phyloP scores from a whole-genome alignment of 257 asterid species.

The Haberlea rhodopensis region DNA sequence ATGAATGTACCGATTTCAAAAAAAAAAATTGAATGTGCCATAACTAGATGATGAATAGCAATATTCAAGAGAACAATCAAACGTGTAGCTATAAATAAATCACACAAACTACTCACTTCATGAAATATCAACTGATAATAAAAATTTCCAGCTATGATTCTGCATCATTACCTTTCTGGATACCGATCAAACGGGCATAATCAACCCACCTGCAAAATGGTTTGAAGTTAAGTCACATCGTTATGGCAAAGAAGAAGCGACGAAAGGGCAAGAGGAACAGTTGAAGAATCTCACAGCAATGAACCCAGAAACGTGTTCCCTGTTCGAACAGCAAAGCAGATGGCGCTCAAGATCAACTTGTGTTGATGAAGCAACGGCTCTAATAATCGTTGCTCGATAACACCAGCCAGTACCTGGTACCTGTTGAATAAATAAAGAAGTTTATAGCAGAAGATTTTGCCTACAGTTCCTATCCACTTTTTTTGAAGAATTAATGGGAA shows the following conservation, averaged over 20 bases:
- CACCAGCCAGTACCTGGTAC: conserved; percentile 90
- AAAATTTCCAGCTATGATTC: conserved; percentile 29
- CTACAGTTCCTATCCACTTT: background rate
- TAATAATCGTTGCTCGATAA: conserved; percentile 71
- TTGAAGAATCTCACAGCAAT: conserved; percentile 56
- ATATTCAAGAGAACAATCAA: background rate
- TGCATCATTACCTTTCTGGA: conserved; percentile 59
- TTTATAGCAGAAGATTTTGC: background rate
- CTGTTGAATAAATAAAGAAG: conserved; percentile 38
- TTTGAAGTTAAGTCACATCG: background rate
- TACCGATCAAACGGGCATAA: conserved; percentile 81
- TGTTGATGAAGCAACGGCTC: conserved; percentile 83
- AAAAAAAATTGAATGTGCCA: too few relatives aligned
- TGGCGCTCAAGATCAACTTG: conserved; percentile 68
- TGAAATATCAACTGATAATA: conserved; percentile 16
- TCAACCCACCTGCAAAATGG: conserved; percentile 80
- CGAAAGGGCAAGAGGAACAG: background rate
- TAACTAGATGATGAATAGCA: too few relatives aligned
- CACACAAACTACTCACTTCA: conserved; percentile 1
- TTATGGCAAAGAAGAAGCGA: background rate
- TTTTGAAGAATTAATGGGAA: background rate
- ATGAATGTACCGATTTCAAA: too few relatives aligned
- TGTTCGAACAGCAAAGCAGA: conserved; percentile 93
- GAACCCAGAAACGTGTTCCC: conserved; percentile 93
- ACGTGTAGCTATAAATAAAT: too few relatives aligned